Base-by-base conservation (phyloP, 345 rosid genomes). In the Camelina laxa region DNA sequence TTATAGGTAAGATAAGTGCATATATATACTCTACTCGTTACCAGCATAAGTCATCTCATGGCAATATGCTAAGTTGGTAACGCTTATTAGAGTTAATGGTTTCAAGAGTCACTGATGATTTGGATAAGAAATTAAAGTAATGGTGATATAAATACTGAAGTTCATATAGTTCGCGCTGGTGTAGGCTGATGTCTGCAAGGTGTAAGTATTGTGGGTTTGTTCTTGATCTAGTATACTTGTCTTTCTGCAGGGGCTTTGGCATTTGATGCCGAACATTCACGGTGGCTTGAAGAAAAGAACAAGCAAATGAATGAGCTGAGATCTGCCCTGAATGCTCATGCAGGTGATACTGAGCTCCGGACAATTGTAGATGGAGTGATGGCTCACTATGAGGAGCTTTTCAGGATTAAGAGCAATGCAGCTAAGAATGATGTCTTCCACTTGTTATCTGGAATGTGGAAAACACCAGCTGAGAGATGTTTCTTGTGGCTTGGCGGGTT, bases 401-500 rank as follows among this genome's bases (percentile, higher is more conserved):
- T 82, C 82, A 83, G 91, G 84, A 80, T 91, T 65, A 93, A 93
- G 81, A 87, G 89, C 60, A 60, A 71, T 59, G 98, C 98, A 51
- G 91, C 98, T 65, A 93, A 93, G 70, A 89, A 89, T 60, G 98
- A 93, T 83, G 90, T 89, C 79, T 93, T 93, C 88, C 98, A 93
- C 77, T 82, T 93, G 65, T 76, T 93, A 76, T 93, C 98, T 13
- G 98, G 98, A 64, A 91, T 91, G 97, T 93, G 98, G 98, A 91
- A 89, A 82, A 93, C 97, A 69, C 98, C 98, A 20, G 98, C 95
- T 38, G 98, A 93, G 84, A 82, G 97, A 62, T 93, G 97, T 82
- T 93, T 91, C 80, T 69, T 93, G 84, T 93, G 98, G 98, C 84
- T 93, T 67, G 98, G 98, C 60, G 98, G 98, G 47, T 93, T 91